Evolutionary conservation across 257 asterid genomes (phyloP), one percentile per base, ranked within the genome.

Genomic region (Coffea canephora): DNA sequence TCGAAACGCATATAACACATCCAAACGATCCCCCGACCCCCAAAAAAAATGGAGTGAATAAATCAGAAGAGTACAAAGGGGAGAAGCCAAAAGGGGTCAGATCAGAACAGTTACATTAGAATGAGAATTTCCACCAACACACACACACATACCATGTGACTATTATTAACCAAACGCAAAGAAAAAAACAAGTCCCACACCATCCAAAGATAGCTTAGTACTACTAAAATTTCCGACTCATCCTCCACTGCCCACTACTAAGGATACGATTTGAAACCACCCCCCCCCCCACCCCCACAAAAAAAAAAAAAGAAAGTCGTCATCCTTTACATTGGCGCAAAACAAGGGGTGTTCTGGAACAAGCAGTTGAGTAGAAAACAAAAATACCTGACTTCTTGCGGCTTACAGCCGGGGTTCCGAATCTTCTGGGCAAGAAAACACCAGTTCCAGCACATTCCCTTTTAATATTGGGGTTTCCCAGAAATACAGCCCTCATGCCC

Each of bases 361-460:
- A 73, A 49, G 15, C 12, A 73, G 27, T 50, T 31, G 3, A 52
- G 5, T 0, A 19, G 71, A 61, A 12, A 25, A 62, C 7, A 11
- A 76, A 64, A 62, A 13, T 4, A 89, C 95, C 97, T 79, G 85
- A 76, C 77, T 94, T 91, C 81, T 78, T 86, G 69, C 87, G 86
- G 8, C 79, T 62, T 27, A 82, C 89, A 25, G 85, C 12, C 0
- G 87, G 87, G 52, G 91, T n/a, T 34, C 85, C 87, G 39, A 54
- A 61, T 78, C 87, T 72, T 65, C 93, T 84, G 18, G 98, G 98
- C 78, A 94, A 80, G 72, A 94, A 94, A 72, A 94, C 98, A 3
- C 97, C 98, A 2, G 98, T 94, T 31, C 98, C 98, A 1, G 88
- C 85, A 19, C 97, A 86, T 80, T 88, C 95, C 31, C 84, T 89